Conservation (phyloP, 306 rosid species). For the Begonia loranthoides region DNA sequence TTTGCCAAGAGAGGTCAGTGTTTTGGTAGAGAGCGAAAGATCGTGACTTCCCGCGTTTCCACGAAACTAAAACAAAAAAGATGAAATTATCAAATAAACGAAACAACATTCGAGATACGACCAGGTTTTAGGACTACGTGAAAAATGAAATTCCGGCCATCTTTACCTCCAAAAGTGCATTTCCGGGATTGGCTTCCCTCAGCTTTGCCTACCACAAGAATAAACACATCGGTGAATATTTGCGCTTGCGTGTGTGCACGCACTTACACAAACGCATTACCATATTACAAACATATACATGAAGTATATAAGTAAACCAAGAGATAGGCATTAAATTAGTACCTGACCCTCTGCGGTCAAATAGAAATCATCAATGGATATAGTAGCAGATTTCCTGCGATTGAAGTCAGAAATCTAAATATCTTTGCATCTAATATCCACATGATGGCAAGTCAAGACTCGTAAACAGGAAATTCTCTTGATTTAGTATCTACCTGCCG, state of each 20-base stretch:
- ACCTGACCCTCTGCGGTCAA: slow-evolving; percentile 85
- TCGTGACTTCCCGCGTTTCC: slow-evolving; percentile 98
- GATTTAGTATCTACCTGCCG: slow-evolving; percentile 34
- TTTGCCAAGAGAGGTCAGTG: slow-evolving; percentile 39
- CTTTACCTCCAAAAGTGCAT: slow-evolving; percentile 80
- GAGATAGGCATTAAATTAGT: slow-evolving; percentile 10
- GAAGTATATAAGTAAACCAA: not conserved
- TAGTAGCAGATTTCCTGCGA: slow-evolving; percentile 75
- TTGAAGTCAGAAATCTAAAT: slow-evolving; percentile 12
- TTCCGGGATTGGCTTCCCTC: slow-evolving; percentile 63
- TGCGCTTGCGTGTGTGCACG: no score
- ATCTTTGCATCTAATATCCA: not conserved
- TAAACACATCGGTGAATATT: slow-evolving; percentile 9
- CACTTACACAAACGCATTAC: no score
- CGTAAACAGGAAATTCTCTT: slow-evolving; percentile 2
- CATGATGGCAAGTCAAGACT: slow-evolving; percentile 3
- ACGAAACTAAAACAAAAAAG: slow-evolving; percentile 28
- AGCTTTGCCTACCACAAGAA: slow-evolving; percentile 46
- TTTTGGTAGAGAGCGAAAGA: slow-evolving; percentile 63
- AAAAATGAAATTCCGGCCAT: slow-evolving; percentile 4
- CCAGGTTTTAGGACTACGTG: no score
- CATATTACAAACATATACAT: no score
- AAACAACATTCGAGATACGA: not conserved
- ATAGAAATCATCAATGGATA: slow-evolving; percentile 90
- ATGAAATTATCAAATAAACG: not conserved